Base-by-base conservation (phyloP, 2,329 filamentous ascomycete species). In the Colletotrichum tofieldiae region DNA sequence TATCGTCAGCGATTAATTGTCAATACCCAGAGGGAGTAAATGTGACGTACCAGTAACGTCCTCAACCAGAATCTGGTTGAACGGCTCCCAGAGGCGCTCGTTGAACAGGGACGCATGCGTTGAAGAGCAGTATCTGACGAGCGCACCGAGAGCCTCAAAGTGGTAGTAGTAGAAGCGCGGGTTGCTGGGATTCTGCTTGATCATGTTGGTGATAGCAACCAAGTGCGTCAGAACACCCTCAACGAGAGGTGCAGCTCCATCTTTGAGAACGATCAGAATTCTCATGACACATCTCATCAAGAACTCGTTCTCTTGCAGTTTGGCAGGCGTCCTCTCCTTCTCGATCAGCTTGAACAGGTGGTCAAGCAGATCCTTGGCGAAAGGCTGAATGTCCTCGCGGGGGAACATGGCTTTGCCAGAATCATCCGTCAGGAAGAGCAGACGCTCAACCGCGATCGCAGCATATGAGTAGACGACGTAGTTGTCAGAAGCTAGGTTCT, bases 221-320 rank as follows among this genome's bases (percentile, higher is more conserved):
- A 99, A 89, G 81, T 97, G 95, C 64, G 90, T 89, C 65, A 98
- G 85, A n/a, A 97, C 90, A 75, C 88, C 89, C 76, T 98, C 94
- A 7, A 93, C 87, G 60, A 96, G 91, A 1, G 91, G 88, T 2
- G 92, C 83, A 18, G 96, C 90, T 37, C 91, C 93, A 59, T 98
- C 95, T 80, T 93, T 94, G 82, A 98, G 93, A 75, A 98, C 95
- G 75, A 99, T 95, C 73, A 99, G 87, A 16, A 99, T 96, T 77
- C 96, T 91, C 96, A 99, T 99, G 68, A 98, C 94, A 78, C 96
- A 99, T 77, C 95, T 94, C 95, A 99, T 98, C 79, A 99, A 82
- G 81, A 98, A 99, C 80, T 99, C 96, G 79, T 99, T 99, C 83
- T 99, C 96, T 80, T 99, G 96, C 73, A 99, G 91, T 86, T 98